Evolutionary conservation across 2,329 filamentous ascomycete genomes (phyloP).

Genomic region (Chaetothyriales sp.): DNA sequence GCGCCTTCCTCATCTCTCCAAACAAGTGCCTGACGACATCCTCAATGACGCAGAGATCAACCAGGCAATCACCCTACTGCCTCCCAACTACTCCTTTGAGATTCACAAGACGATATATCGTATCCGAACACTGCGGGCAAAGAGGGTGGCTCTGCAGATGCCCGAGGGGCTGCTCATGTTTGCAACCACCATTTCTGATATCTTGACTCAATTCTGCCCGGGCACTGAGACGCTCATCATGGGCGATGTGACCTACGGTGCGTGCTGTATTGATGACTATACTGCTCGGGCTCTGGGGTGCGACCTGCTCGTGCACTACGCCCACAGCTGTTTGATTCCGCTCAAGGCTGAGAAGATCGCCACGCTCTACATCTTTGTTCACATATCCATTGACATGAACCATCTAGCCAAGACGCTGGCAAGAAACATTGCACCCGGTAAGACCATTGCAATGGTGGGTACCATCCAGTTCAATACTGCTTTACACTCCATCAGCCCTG

Average conservation of each 20-base stretch:
- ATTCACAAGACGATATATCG: slow-evolving; percentile 96
- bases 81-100: slow-evolving; percentile 96
- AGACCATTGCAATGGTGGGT: slow-evolving; percentile 82
- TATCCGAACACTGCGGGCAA: slow-evolving; percentile 66
- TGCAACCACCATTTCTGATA: slow-evolving; percentile 94
- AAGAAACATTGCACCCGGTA: slow-evolving; percentile 72
- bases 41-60: slow-evolving; percentile 74
- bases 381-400: slow-evolving; percentile 84
- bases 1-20: slow-evolving; percentile 65
- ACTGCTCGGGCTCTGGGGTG: slow-evolving; percentile 88
- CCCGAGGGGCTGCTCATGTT: slow-evolving; percentile 91
- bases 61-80: slow-evolving; percentile 72
- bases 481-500: slow-evolving; percentile 67
- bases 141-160: slow-evolving; percentile 86
- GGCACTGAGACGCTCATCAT: slow-evolving; percentile 90
- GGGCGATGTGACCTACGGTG: slow-evolving; percentile 97
- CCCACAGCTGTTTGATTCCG: slow-evolving; percentile 89
- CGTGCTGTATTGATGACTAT: slow-evolving; percentile 97
- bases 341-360: slow-evolving; percentile 95
- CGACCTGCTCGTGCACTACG: slow-evolving; percentile 90
- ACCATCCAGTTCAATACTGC: slow-evolving; percentile 99
- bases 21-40: slow-evolving; percentile 80
- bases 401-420: slow-evolving; percentile 79
- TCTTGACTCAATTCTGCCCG: slow-evolving; percentile 84
- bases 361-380: slow-evolving; percentile 94